Percentiles rank a stretch among this genome's conserved stretches.
These are phyloP conservation scores for Colletotrichum phormii DNA, from an alignment of 2,329 filamentous ascomycete genomes.

Conservation along the genomic window DNA sequence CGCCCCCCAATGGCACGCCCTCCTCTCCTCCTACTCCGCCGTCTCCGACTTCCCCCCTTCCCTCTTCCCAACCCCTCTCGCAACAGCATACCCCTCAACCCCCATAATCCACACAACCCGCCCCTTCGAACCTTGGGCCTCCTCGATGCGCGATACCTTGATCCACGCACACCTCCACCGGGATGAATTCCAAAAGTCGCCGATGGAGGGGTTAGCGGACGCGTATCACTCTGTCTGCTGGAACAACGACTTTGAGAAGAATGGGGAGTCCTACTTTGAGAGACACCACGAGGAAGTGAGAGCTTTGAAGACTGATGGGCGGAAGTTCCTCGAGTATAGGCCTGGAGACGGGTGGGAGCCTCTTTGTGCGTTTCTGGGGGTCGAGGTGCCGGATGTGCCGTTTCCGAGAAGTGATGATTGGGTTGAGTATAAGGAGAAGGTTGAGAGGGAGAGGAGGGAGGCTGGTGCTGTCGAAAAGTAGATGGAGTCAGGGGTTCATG, in stretches of 20 bases:
- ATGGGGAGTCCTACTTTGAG: slow-evolving; percentile 40
- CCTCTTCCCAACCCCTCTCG: slow-evolving; percentile 66
- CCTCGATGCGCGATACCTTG: slow-evolving; percentile 51
- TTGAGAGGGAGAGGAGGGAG: slow-evolving; percentile 36
- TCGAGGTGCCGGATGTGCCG: slow-evolving; percentile 38
- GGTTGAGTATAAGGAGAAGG: slow-evolving; percentile 43
- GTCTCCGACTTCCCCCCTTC: slow-evolving; percentile 45
- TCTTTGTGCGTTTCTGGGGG: slow-evolving; percentile 43
- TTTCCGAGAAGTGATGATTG: slow-evolving; percentile 47
- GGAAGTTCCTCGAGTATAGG: slow-evolving; percentile 43
- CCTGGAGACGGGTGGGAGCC: slow-evolving; percentile 44
- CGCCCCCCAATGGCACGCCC: slow-evolving; percentile 47
- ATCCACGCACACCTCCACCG: slow-evolving; percentile 39
- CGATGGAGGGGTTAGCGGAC: slow-evolving; percentile 41
- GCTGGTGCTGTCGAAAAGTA: neutral
- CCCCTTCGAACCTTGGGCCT: slow-evolving; percentile 69
- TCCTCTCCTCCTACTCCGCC: slow-evolving; percentile 45
- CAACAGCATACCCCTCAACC: slow-evolving; percentile 71
- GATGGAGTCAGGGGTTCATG: neutral
- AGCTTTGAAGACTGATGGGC: slow-evolving; percentile 22
- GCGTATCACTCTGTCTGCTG: slow-evolving; percentile 45
- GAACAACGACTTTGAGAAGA: slow-evolving; percentile 42
- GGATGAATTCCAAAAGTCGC: slow-evolving; percentile 32
- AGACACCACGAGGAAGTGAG: slow-evolving; percentile 42
- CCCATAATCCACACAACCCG: slow-evolving; percentile 70